phyloP scores from a whole-genome alignment of 345 rosid genomes.

The Gossypium bickii region DNA sequence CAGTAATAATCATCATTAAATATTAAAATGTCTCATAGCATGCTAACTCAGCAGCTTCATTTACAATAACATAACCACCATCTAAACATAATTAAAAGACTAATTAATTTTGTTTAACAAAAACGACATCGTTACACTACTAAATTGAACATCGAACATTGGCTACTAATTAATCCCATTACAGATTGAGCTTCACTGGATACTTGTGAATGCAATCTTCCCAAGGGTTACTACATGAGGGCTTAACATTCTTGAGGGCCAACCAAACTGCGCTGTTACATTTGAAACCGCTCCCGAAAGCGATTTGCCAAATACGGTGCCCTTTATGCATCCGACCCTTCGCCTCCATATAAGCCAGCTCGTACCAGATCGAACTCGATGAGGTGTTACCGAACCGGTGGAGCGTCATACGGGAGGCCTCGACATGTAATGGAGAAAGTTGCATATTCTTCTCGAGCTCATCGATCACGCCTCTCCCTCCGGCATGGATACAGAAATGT shows the following conservation, averaged over 20 bases:
- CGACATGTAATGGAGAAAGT: background rate
- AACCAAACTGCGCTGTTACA: conserved; percentile 1
- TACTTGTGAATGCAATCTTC: background rate
- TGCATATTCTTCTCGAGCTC: conserved; percentile 1
- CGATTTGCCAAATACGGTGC: background rate
- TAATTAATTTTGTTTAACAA: background rate
- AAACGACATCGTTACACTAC: background rate
- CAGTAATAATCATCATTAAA: background rate
- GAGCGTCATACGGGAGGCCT: conserved; percentile 2
- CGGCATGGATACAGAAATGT: background rate
- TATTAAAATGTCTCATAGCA: background rate
- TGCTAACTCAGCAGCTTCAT: background rate
- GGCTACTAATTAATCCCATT: background rate
- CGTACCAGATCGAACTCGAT: background rate
- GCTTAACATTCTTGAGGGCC: background rate
- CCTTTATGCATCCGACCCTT: background rate
- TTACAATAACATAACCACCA: background rate
- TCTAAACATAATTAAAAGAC: background rate
- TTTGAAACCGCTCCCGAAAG: background rate
- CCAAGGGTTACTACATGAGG: background rate
- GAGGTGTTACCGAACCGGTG: background rate
- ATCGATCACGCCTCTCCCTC: background rate
- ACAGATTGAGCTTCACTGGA: background rate
- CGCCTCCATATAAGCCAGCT: background rate
- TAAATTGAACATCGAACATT: background rate